These are phyloP conservation scores for Misopates orontium DNA, from an alignment of 257 asterid species.

Conservation along the genomic window DNA sequence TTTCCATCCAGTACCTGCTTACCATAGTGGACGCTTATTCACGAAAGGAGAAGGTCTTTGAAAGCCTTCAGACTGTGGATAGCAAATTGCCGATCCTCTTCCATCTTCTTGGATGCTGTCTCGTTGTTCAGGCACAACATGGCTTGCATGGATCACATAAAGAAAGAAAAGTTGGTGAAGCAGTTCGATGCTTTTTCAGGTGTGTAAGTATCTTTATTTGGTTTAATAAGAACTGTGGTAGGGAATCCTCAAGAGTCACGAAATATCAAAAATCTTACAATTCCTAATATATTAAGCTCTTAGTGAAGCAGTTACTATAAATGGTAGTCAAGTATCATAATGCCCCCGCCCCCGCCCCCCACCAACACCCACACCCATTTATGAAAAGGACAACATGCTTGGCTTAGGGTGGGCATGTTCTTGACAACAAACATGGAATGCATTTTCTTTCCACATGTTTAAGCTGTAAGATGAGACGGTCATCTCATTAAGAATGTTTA, in stretches of 20 bases:
- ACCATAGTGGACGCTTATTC: slow-evolving; percentile 73
- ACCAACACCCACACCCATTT: neutral
- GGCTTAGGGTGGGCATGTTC: no score
- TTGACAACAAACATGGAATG: neutral
- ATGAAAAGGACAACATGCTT: neutral
- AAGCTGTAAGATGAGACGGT: neutral
- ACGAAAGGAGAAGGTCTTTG: slow-evolving; percentile 70
- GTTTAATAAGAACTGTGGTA: slow-evolving; percentile 1
- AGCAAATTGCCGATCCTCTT: slow-evolving; percentile 59
- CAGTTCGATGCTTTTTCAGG: slow-evolving; percentile 91
- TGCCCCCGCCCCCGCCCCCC: no score
- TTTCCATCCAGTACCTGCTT: slow-evolving; percentile 68
- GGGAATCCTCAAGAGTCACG: neutral
- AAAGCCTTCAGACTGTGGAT: slow-evolving; percentile 66
- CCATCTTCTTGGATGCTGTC: slow-evolving; percentile 96
- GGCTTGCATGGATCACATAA: slow-evolving; percentile 54
- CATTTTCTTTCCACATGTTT: neutral
- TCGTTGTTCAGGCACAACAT: slow-evolving; percentile 72
- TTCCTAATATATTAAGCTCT: neutral
- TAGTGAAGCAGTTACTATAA: neutral
- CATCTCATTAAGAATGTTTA: slow-evolving; percentile 4
- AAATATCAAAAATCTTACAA: neutral
- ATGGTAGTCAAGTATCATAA: neutral
- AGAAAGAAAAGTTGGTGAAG: slow-evolving; percentile 76
- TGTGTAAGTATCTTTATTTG: slow-evolving; percentile 22